Base-by-base conservation (phyloP, 108 stramenopile species). In the Nitzschia sp. region DNA sequence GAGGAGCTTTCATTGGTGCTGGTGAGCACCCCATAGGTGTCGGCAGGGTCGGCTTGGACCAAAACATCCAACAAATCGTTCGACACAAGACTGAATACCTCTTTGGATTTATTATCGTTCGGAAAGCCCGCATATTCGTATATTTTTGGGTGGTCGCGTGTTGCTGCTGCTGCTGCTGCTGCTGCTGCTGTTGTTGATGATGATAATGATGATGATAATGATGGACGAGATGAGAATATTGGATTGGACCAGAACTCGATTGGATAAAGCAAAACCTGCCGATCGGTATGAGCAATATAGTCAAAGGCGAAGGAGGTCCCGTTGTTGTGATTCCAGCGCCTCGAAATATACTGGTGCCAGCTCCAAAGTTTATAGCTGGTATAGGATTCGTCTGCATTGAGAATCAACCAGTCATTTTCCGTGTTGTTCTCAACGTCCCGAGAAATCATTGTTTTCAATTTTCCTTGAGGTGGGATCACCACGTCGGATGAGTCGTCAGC, bases 231-330 rank as follows among this genome's bases (percentile, higher is more conserved):
- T 4, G 8, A 8, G 29, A 57, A 57, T 8, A 57, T 27, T 30
- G 56, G 9, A 30, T 57, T 57, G 15, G 8, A 8, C 56, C 56
- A 57, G 29, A 57, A 57, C 28, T 57, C 30, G 8, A 17, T 57
- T 9, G 56, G 56, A 27, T 30, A 17, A 31, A 57, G 8, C 8
- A 3, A 8, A 57, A 57, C 56, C 56, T 57, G 23, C 4, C 22
- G 8, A 57, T 57, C 56, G 3, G 56, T 57, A 17, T 30, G 15
- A 17, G 11, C 56, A 52, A 52, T 52, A 17, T 52, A 52, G 23
- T 52, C 50, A 52, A 52, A 52, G n/a, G n/a, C n/a, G n/a, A n/a
- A n/a, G n/a, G n/a, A n/a, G n/a, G n/a, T n/a, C n/a, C n/a, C n/a
- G n/a, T n/a, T n/a, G n/a, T n/a, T n/a, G n/a, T n/a, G n/a, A n/a